Conservation (phyloP, 139 green algal genomes). For the Axilococcus clingmanii region DNA sequence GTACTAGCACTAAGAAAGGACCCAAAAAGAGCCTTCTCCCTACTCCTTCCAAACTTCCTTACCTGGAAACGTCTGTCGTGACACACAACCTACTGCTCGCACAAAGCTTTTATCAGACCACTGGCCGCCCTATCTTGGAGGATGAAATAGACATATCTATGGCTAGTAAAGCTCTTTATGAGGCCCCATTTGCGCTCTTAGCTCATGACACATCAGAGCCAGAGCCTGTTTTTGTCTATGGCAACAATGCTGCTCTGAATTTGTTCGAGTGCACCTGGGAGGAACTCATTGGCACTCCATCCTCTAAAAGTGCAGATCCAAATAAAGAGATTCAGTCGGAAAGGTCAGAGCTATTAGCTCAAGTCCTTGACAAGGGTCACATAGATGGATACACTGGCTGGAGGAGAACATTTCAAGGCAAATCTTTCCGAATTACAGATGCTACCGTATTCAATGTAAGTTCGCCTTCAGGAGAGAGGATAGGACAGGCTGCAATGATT, state of each 20-base stretch:
- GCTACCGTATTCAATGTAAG: conserved; percentile 17
- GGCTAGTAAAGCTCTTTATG: conserved; percentile 13
- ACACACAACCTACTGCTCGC: conserved; percentile 33
- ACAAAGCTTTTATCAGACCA: conserved; percentile 20
- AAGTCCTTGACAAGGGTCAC: neutral
- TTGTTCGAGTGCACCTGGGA: conserved; percentile 26
- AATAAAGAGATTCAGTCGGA: conserved; percentile 10
- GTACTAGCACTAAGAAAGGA: neutral
- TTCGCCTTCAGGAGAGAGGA: conserved; percentile 2
- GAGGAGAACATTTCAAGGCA: conserved; percentile 7
- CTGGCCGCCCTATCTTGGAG: conserved; percentile 28
- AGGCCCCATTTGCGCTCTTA: conserved; percentile 26
- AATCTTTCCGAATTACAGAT: neutral
- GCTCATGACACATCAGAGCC: conserved; percentile 7
- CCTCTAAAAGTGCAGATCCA: conserved; percentile 1
- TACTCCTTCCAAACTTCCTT: neutral
- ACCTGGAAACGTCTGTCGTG: conserved; percentile 16
- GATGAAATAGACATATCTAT: conserved; percentile 22
- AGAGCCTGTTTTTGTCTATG: conserved; percentile 19
- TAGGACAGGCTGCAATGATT: conserved; percentile 19
- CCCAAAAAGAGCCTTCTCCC: conserved; percentile 6
- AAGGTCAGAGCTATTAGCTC: neutral
- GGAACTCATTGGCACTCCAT: conserved; percentile 22
- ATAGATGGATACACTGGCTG: conserved; percentile 2
- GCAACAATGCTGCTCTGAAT: conserved; percentile 24